A percentile compares a stretch with the other conserved stretches of the same genome.
Evolutionary conservation across 2,329 filamentous ascomycete genomes (phyloP).

Genomic region (Pseudopyrenochaeta lycopersici): DNA sequence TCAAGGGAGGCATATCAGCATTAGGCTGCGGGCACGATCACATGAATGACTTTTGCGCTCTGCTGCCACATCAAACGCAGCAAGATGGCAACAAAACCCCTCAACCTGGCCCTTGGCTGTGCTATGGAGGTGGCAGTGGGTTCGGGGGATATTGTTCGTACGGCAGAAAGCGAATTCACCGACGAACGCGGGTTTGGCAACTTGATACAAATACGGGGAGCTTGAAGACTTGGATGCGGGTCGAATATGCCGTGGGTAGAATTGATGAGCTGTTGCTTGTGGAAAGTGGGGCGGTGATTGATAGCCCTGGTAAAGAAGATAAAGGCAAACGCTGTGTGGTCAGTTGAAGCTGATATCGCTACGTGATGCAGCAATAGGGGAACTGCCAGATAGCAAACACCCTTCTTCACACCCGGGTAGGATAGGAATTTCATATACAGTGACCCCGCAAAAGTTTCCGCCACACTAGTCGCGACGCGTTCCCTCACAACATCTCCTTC

Average conservation of each 20-base stretch:
- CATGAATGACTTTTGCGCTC: slow-evolving; percentile 90
- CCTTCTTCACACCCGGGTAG: too few relatives aligned
- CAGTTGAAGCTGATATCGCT: too few relatives aligned
- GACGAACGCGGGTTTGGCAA: slow-evolving; percentile 85
- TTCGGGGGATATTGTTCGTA: slow-evolving; percentile 95
- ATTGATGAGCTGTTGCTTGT: slow-evolving; percentile 47
- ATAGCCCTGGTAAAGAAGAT: slow-evolving; percentile 23
- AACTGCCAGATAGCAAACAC: too few relatives aligned
- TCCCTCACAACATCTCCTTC: too few relatives aligned
- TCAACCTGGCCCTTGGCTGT: slow-evolving; percentile 56
- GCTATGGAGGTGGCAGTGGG: slow-evolving; percentile 87
- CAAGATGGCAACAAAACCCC: slow-evolving; percentile 15
- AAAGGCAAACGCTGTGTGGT: slow-evolving; percentile 26
- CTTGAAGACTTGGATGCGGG: slow-evolving; percentile 86
- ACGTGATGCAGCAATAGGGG: too few relatives aligned
- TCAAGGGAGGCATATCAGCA: slow-evolving; percentile 81
- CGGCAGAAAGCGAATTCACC: slow-evolving; percentile 71
- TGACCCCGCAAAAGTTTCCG: too few relatives aligned
- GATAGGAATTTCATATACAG: too few relatives aligned
- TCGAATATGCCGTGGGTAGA: slow-evolving; percentile 66
- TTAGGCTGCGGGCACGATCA: slow-evolving; percentile 94
- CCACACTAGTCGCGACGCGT: too few relatives aligned
- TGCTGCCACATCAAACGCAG: slow-evolving; percentile 34
- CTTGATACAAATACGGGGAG: slow-evolving; percentile 88
- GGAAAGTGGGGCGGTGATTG: slow-evolving; percentile 34